These are phyloP conservation scores for Solanum paucissectum DNA, from an alignment of 257 asterid genomes.

Conservation along the genomic window DNA sequence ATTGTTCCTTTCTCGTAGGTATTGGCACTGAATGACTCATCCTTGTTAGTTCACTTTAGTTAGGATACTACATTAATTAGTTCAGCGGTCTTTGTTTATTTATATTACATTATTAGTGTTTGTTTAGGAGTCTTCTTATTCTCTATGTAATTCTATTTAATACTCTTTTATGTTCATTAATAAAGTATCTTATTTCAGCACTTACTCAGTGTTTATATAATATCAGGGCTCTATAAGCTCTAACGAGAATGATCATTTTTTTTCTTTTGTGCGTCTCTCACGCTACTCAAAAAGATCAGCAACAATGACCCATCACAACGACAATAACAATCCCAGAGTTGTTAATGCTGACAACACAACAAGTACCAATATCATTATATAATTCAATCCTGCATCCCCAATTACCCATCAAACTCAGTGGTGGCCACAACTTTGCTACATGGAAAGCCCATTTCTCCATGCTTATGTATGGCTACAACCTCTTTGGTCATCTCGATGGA, in stretches of 20 bases:
- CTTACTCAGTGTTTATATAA: background rate
- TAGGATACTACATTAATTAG: background rate
- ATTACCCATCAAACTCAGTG: no score
- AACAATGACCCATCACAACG: no score
- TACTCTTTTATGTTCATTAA: background rate
- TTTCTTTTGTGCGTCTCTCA: background rate
- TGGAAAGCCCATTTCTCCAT: no score
- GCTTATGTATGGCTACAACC: no score
- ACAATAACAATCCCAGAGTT: background rate
- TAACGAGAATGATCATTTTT: background rate
- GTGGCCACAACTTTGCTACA: no score
- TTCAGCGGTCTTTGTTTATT: no score
- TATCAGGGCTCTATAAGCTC: background rate
- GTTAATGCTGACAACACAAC: no score
- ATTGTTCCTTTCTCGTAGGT: no score
- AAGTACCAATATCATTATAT: background rate
- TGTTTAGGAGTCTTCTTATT: background rate
- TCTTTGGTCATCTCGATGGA: no score
- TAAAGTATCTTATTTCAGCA: background rate
- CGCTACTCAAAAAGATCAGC: background rate
- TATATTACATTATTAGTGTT: background rate
- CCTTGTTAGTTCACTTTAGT: no score
- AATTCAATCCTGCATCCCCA: no score
- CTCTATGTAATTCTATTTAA: background rate
- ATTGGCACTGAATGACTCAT: no score